Conservation (phyloP, 306 rosid genomes). For the Luffa acutangula region DNA sequence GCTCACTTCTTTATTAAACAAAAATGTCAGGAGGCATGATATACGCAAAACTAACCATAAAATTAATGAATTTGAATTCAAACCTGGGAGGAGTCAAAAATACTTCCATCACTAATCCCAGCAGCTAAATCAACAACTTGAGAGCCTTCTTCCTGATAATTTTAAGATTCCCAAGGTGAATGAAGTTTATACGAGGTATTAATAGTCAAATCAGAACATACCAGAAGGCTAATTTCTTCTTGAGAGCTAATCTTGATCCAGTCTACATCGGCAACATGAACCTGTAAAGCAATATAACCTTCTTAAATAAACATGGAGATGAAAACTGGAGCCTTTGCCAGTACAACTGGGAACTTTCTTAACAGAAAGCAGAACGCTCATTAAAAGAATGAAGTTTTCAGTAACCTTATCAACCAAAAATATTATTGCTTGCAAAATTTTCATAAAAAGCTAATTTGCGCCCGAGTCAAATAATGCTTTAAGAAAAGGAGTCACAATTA, state of each 20-base stretch:
- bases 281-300: constrained; percentile 34
- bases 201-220: constrained; percentile 22
- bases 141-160: constrained; percentile 60
- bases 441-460: not conserved
- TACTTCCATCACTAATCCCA: constrained; percentile 58
- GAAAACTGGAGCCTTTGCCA: not conserved
- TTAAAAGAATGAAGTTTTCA: not conserved
- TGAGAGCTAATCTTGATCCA: constrained; percentile 69
- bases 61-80: constrained; percentile 3
- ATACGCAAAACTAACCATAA: not conserved
- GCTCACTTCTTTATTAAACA: not conserved
- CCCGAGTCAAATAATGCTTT: not conserved
- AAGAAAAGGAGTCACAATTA: not conserved
- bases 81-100: constrained; percentile 82
- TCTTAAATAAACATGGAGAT: constrained; percentile 12
- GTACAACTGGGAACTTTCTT: not conserved
- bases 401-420: not conserved
- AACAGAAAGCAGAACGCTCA: not conserved
- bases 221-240: constrained; percentile 75
- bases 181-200: constrained; percentile 9
- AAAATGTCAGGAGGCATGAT: not conserved
- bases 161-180: constrained; percentile 12
- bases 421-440: not conserved
- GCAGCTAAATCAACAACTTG: constrained; percentile 54
- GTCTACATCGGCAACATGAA: constrained; percentile 83